phyloP scores from a whole-genome alignment of 2,329 filamentous ascomycete genomes.

The Fusarium clavum region DNA sequence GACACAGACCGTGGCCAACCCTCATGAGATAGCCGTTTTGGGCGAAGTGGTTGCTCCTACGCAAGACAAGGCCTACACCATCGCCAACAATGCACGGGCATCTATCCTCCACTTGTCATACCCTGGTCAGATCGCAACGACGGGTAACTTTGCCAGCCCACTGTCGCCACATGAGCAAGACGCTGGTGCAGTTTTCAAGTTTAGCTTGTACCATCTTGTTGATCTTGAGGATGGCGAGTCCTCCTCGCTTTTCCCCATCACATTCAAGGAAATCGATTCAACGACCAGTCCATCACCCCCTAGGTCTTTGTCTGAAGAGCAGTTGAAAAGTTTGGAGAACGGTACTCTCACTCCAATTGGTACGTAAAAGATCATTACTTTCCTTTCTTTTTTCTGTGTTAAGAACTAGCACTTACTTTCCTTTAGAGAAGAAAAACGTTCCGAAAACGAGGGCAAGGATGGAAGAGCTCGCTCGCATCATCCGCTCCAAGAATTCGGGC shows the following conservation, averaged over 20 bases:
- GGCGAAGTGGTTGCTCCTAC: conserved; percentile 59
- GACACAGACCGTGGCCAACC: conserved; percentile 27
- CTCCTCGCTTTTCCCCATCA: background rate
- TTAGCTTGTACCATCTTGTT: conserved; percentile 61
- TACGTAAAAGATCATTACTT: background rate
- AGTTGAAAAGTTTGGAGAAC: background rate
- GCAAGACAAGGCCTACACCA: conserved; percentile 55
- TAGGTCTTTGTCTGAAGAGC: background rate
- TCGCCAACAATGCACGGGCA: conserved; percentile 56
- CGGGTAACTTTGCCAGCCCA: conserved; percentile 59
- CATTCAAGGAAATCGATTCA: background rate
- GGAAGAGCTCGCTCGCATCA: conserved; percentile 51
- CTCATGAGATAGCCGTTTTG: conserved; percentile 58
- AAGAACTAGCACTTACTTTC: background rate
- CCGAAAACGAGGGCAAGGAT: conserved; percentile 30
- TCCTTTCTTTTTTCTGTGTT: no score
- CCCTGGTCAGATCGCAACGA: conserved; percentile 59
- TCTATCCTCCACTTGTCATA: conserved; percentile 60
- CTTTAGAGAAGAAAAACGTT: conserved; percentile 3
- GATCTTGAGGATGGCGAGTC: conserved; percentile 46
- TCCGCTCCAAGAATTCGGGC: conserved; percentile 63
- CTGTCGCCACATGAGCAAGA: conserved; percentile 41
- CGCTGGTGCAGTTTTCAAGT: conserved; percentile 54
- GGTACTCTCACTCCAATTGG: background rate
- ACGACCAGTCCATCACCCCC: background rate